Base-by-base conservation (phyloP, 2,329 filamentous ascomycete species). In the Bipolaris victoriae region DNA sequence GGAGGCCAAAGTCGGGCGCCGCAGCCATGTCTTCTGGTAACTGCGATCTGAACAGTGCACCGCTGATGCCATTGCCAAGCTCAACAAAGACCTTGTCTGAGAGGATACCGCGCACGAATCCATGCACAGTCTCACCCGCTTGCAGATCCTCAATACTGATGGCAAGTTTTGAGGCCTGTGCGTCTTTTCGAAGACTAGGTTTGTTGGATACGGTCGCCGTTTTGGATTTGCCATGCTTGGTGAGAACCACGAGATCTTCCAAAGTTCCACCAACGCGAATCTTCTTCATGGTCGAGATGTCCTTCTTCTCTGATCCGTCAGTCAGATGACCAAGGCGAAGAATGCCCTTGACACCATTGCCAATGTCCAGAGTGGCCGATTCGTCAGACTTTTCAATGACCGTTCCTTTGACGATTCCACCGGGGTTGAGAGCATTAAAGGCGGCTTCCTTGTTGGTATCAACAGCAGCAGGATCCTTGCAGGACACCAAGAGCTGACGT, bases 101-200 rank as follows among this genome's bases (percentile, higher is more conserved):
- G 0, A 91, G 93, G 50, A 97, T 89, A 68, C 95, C 96, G 58
- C 89, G 88, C 24, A 99, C 87, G 67, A 94, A 97, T 5, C 93
- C 94, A 57, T 87, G 84, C 7, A 92, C 84, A 22, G 86, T 79
- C 33, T 85, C 82, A 29, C 90, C 90, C 62, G 89, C 83, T 62
- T 87, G 84, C 18, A 92, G 83, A 63, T 94, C 86, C 20, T 90
- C 87, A 53, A 95, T 89, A 41, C 78, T 84, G 16, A 83, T 83
- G n/a, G 96, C 81, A 11, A 98, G 82, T 51, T 83, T 86, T n/a
- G 86, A 85, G 18, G 89, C 82, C 73, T 90, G 88, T 48, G 88
- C 84, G 49, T 90, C 92, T 66, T 90, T 86, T 57, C 96, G 82
- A 24, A 99, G 81, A 69, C 88, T 92, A 35, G 90, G 88, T 78